A percentile compares a stretch with the other conserved stretches of the same genome.
phyloP scores from a whole-genome alignment of 768 basidiomycete genomes.

The Boletus subcaerulescens region DNA sequence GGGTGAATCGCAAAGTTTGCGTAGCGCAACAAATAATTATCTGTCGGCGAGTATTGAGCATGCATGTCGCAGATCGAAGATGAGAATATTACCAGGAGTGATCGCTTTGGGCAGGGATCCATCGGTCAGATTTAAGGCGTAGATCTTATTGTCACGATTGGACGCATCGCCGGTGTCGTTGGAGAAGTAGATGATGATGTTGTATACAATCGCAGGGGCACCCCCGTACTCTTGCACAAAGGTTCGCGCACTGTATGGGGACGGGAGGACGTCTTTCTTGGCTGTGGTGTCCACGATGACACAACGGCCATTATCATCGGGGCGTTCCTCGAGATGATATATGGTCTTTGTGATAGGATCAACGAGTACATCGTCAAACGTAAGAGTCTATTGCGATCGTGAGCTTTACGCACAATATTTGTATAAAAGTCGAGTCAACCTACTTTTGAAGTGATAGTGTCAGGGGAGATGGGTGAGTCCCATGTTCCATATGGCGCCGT shows the following conservation, averaged over 20 bases:
- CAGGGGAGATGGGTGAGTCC: constrained; percentile 52
- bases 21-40: constrained; percentile 36
- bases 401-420: too few relatives aligned
- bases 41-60: constrained; percentile 8
- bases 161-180: constrained; percentile 33
- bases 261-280: constrained; percentile 46
- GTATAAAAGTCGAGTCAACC: neutral
- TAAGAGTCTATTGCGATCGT: constrained; percentile 20
- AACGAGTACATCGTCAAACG: constrained; percentile 46
- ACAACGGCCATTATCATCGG: constrained; percentile 40
- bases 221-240: constrained; percentile 73
- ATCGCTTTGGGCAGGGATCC: constrained; percentile 19
- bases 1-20: constrained; percentile 57
- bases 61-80: neutral
- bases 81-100: constrained; percentile 49
- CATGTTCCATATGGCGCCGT: constrained; percentile 57
- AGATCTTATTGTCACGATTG: constrained; percentile 43
- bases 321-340: constrained; percentile 58
- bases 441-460: constrained; percentile 45
- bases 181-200: constrained; percentile 54
- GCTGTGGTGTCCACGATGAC: constrained; percentile 50
- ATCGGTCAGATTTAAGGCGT: constrained; percentile 25
- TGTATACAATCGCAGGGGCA: constrained; percentile 48
- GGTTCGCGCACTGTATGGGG: constrained; percentile 50
- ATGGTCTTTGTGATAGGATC: constrained; percentile 44